Percentiles rank a stretch among this genome's conserved stretches.
phyloP scores from a whole-genome alignment of 345 rosid species.

The Euphorbia tirucalli region DNA sequence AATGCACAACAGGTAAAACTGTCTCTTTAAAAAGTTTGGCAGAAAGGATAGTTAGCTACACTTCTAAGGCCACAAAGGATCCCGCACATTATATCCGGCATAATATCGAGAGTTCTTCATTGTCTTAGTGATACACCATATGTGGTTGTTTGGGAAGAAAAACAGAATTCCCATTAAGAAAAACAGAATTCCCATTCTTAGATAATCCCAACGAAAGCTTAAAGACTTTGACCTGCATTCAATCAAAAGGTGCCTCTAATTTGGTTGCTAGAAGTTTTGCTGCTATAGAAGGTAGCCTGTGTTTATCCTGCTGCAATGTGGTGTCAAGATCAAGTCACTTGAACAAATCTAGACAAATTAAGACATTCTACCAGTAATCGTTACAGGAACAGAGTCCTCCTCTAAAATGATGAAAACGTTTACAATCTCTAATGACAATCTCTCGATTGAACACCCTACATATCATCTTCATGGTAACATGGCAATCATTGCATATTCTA shows the following conservation, averaged over 20 bases:
- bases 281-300: not conserved
- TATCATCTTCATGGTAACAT: slow-evolving; percentile 28
- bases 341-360: not conserved
- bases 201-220: not conserved
- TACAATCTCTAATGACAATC: slow-evolving; percentile 22
- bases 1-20: not conserved
- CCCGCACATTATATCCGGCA: too few relatives aligned
- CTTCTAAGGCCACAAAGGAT: not conserved
- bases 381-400: slow-evolving; percentile 25
- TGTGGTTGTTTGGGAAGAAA: not conserved
- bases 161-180: too few relatives aligned
- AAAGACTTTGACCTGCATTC: not conserved
- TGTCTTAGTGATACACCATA: not conserved
- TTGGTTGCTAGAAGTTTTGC: not conserved
- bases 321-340: not conserved
- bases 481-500: slow-evolving; percentile 21
- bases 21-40: not conserved
- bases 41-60: not conserved
- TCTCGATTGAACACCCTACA: slow-evolving; percentile 17
- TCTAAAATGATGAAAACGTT: slow-evolving; percentile 23
- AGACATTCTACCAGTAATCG: slow-evolving; percentile 21
- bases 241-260: not conserved
- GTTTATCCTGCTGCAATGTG: not conserved
- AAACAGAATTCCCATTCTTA: not conserved
- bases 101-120: not conserved